phyloP scores from a whole-genome alignment of 2,329 filamentous ascomycete species.

The Hymenoscyphus fructigenus region DNA sequence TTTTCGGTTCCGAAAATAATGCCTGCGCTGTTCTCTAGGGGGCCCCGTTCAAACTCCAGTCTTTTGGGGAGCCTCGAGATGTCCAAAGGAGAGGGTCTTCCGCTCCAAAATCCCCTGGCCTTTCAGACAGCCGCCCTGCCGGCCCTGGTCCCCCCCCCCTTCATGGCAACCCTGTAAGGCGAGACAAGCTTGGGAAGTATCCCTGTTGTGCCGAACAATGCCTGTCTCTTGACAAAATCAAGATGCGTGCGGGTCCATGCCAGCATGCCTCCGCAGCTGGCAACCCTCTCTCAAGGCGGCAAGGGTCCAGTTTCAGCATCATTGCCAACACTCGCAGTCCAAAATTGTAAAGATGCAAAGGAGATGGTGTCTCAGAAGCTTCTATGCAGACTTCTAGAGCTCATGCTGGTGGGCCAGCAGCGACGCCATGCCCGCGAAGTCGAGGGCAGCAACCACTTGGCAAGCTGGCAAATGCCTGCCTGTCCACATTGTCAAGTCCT shows the following conservation, averaged over 20 bases:
- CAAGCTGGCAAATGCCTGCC: conserved; percentile 10
- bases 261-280: neutral
- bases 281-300: neutral
- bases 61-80: neutral
- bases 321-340: neutral
- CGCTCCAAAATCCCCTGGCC: neutral
- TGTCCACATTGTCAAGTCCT: conserved; percentile 10
- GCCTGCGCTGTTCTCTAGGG: conserved; percentile 14
- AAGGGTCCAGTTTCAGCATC: conserved; percentile 3
- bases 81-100: neutral
- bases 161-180: conserved; percentile 1
- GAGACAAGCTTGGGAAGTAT: neutral
- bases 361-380: conserved; percentile 26
- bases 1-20: conserved; percentile 17
- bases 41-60: neutral
- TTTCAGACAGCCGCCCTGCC: neutral
- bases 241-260: neutral
- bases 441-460: neutral
- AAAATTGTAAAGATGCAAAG: neutral
- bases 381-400: conserved; percentile 31
- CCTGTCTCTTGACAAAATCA: conserved; percentile 10
- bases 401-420: conserved; percentile 18
- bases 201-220: conserved; percentile 13
- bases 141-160: neutral
- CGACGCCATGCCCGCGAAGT: conserved; percentile 4